These are phyloP conservation scores for Panellus pusillus DNA, from an alignment of 768 basidiomycete genomes.

Conservation along the genomic window DNA sequence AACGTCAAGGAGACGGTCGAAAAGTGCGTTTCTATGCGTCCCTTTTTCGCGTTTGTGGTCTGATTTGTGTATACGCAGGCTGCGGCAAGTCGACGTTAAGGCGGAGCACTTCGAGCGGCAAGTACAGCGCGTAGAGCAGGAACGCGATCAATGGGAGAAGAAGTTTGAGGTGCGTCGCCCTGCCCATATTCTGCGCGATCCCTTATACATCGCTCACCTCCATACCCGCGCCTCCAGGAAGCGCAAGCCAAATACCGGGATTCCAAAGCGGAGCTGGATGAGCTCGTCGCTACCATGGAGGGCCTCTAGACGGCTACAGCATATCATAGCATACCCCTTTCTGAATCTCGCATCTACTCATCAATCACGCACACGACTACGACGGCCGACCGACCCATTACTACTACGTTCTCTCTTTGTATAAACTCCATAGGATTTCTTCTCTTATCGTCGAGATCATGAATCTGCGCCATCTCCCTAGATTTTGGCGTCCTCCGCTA, in stretches of 20 bases:
- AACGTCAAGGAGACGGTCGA: slow-evolving; percentile 95
- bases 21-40: slow-evolving; percentile 63
- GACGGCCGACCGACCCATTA: slow-evolving; percentile 9
- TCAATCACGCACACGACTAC: not conserved
- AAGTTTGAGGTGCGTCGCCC: slow-evolving; percentile 78
- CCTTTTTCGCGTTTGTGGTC: not conserved
- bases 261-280: slow-evolving; percentile 81
- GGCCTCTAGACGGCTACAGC: slow-evolving; percentile 40
- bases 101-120: slow-evolving; percentile 98
- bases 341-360: not conserved
- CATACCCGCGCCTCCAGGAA: slow-evolving; percentile 49
- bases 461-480: not conserved
- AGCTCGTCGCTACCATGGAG: slow-evolving; percentile 77
- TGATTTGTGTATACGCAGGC: slow-evolving; percentile 44
- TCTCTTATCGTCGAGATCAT: not conserved
- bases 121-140: slow-evolving; percentile 81
- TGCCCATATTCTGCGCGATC: not conserved
- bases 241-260: slow-evolving; percentile 64
- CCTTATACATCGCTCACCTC: not conserved
- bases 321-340: not conserved
- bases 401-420: slow-evolving; percentile 7
- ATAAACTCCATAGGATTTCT: slow-evolving; percentile 6
- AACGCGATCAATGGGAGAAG: slow-evolving; percentile 91
- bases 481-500: no score
- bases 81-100: slow-evolving; percentile 96